These are phyloP conservation scores for Cryptococcus sp. DNA, from an alignment of 1,284 basidiomycete species.

Conservation along the genomic window DNA sequence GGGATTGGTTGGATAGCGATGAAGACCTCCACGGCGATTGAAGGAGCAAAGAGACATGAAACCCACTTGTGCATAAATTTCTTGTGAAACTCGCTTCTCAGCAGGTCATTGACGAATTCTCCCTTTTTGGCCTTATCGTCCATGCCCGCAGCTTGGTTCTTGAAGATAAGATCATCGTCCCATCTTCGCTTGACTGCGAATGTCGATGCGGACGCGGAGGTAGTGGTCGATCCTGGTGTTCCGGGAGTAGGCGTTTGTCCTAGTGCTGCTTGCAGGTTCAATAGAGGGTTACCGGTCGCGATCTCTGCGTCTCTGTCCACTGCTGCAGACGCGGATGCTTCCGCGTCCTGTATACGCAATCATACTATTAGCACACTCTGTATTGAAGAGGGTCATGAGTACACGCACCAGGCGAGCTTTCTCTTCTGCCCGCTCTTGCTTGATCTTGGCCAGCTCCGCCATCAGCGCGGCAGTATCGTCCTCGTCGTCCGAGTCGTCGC, in stretches of 20 bases:
- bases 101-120: conserved; percentile 88
- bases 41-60: background rate
- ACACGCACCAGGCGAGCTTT: conserved; percentile 64
- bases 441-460: conserved; percentile 92
- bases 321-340: conserved; percentile 67
- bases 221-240: conserved; percentile 67
- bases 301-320: conserved; percentile 74
- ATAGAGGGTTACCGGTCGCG: conserved; percentile 77
- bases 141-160: conserved; percentile 80
- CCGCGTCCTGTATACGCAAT: conserved; percentile 61
- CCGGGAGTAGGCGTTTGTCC: conserved; percentile 61
- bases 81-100: conserved; percentile 85
- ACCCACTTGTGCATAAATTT: conserved; percentile 53
- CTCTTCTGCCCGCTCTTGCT: conserved; percentile 88
- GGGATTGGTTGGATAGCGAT: too few relatives aligned
- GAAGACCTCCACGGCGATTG: background rate
- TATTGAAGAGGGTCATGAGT: background rate
- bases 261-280: conserved; percentile 84
- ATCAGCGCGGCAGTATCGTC: conserved; percentile 90
- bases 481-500: conserved; percentile 62
- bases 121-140: conserved; percentile 66
- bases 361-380: background rate
- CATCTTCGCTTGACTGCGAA: conserved; percentile 91
- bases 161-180: conserved; percentile 97
- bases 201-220: conserved; percentile 39